Conservation (phyloP, 768 basidiomycete genomes). For the Calocybe indica region DNA sequence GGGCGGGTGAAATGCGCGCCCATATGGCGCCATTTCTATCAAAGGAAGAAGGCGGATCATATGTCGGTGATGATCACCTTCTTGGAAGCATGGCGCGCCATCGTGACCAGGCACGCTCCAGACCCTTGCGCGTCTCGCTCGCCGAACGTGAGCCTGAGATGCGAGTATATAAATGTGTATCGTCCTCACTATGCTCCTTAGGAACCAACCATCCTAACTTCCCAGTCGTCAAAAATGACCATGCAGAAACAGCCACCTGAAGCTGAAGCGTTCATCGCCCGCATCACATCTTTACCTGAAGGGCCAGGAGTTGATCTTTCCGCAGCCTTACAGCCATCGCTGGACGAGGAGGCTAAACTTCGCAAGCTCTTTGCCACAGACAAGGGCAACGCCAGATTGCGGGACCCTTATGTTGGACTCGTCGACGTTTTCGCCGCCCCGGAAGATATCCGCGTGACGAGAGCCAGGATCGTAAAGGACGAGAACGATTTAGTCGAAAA, state of each 20-base stretch:
- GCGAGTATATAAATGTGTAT: too few species aligned
- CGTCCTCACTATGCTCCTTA: too few species aligned
- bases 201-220: too few species aligned
- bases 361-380: slow-evolving; percentile 53
- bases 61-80: too few species aligned
- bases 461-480: slow-evolving; percentile 40
- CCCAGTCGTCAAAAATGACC: background rate
- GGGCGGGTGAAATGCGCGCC: too few species aligned
- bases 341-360: slow-evolving; percentile 51
- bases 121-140: too few species aligned
- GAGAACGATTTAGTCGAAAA: slow-evolving; percentile 39
- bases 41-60: too few species aligned
- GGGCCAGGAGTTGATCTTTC: slow-evolving; percentile 31
- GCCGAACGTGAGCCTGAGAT: too few species aligned
- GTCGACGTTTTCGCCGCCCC: slow-evolving; percentile 54
- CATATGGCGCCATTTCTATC: too few species aligned
- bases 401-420: slow-evolving; percentile 48
- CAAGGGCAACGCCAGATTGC: slow-evolving; percentile 35
- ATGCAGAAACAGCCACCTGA: slow-evolving; percentile 17
- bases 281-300: slow-evolving; percentile 14
- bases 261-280: slow-evolving; percentile 16
- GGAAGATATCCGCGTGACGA: slow-evolving; percentile 39
- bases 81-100: too few species aligned
- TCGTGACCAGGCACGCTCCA: too few species aligned
- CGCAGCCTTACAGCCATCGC: slow-evolving; percentile 41